Base-by-base conservation (phyloP, 2,329 filamentous ascomycete genomes). In the Claviceps africana region DNA sequence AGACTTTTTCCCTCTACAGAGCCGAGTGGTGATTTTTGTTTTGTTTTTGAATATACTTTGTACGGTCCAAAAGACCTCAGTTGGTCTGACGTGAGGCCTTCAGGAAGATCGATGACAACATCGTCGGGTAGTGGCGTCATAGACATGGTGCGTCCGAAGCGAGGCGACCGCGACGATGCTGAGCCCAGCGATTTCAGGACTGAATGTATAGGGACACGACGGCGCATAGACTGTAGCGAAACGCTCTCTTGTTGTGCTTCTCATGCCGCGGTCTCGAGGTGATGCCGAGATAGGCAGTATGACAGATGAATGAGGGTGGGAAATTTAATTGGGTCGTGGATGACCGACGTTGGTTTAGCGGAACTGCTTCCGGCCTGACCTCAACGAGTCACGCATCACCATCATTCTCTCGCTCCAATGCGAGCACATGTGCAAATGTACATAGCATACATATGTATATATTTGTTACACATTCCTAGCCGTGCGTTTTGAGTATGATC, bases 31-130 rank as follows among this genome's bases (percentile, higher is more conserved):
- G 9, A 25, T 7, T 10, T 17, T n/a, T n/a, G n/a, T n/a, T n/a
- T n/a, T n/a, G n/a, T n/a, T n/a, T n/a, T 52, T 60, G 57, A 31
- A 13, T 11, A 8, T 40, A 74, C 74, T 15, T 67, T 71, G 59
- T 77, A 78, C 0, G 75, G 73, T 4, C 64, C 61, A 57, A 77
- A 77, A 13, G 59, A 60, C 13, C 70, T 60, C 4, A 78, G 61
- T 53, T 73, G 65, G 1, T 70, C 59, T 55, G 67, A 58, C 0
- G 67, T 63, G n/a, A 77, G 64, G 10, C 66, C 70, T 0, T 66
- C 57, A 2, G 70, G 67, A 1, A 76, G 64, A 11, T 62, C 64
- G 44, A 77, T 65, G 7, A 65, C 62, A 50, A 75, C 59, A 44
- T 63, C 54, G 35, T 64, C 35, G 15, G 51, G 49, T 39, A 31